Evolutionary conservation across 179 eudicot species (phyloP).

Genomic region (Heliamphora pulchella): DNA sequence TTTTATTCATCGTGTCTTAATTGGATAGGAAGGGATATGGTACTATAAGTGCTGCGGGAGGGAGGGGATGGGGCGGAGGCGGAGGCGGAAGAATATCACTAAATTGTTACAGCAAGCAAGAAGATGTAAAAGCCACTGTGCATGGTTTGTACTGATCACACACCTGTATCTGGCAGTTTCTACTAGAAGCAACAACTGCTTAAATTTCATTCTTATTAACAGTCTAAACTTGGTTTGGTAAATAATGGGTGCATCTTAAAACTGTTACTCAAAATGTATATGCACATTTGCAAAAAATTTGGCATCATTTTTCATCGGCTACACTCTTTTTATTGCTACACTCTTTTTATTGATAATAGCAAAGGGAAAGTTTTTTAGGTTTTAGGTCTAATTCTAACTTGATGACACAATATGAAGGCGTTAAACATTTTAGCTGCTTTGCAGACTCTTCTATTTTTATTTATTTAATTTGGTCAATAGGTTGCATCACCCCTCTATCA

Average conservation of each 20-base stretch:
- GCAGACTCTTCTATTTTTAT: background rate
- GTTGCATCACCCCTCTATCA: background rate
- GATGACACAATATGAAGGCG: background rate
- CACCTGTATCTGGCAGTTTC: slow-evolving; percentile 8
- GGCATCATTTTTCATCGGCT: background rate
- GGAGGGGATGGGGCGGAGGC: slow-evolving; percentile 88
- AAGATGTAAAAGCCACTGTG: slow-evolving; percentile 60
- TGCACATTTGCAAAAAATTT: background rate
- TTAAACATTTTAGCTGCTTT: background rate
- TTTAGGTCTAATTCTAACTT: background rate
- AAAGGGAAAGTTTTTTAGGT: background rate
- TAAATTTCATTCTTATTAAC: background rate
- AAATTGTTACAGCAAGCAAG: slow-evolving; percentile 68
- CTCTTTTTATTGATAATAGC: no score
- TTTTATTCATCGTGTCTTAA: slow-evolving; percentile 12
- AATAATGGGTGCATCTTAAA: background rate
- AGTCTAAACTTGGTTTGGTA: slow-evolving; percentile 3
- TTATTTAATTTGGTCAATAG: background rate
- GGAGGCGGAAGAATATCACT: slow-evolving; percentile 89
- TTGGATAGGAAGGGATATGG: slow-evolving; percentile 68
- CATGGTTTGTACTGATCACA: slow-evolving; percentile 47
- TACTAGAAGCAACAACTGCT: slow-evolving; percentile 11
- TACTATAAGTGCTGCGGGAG: slow-evolving; percentile 79
- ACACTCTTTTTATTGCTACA: background rate
- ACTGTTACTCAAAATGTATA: background rate